Percentiles rank a stretch among this genome's conserved stretches.
Conservation (phyloP, 2,329 filamentous ascomycete genomes). For the Trichoderma aggressivum region DNA sequence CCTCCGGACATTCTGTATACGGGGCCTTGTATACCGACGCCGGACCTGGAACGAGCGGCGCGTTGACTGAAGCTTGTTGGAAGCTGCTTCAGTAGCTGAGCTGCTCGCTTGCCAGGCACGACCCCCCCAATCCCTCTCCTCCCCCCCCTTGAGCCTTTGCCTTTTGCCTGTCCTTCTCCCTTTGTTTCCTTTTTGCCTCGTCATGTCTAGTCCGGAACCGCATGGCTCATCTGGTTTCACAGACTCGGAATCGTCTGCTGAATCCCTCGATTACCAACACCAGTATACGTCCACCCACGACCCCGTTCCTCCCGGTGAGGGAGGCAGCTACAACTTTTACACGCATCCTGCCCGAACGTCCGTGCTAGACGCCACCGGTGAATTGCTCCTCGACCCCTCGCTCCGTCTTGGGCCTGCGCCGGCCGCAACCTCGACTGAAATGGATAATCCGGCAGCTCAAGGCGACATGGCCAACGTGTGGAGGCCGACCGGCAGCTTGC, state of each 20-base stretch:
- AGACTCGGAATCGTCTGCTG: conserved; percentile 26
- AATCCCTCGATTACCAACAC: conserved; percentile 16
- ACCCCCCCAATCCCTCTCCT: not conserved
- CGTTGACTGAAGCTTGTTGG: conserved; percentile 22
- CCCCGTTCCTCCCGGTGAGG: conserved; percentile 34
- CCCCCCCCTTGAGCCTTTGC: not conserved
- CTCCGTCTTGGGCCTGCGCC: conserved; percentile 11
- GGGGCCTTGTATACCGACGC: not conserved
- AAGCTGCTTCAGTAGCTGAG: conserved; percentile 24
- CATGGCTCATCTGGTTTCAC: conserved; percentile 27
- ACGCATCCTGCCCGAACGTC: conserved; percentile 34
- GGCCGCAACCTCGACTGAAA: conserved; percentile 23
- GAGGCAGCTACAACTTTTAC: conserved; percentile 45
- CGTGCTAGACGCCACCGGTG: conserved; percentile 49
- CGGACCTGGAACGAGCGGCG: conserved; percentile 22
- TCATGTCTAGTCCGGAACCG: conserved; percentile 24
- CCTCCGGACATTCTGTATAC: not conserved
- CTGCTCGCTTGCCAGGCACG: conserved; percentile 22
- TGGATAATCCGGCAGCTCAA: conserved; percentile 32
- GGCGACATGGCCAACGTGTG: conserved; percentile 27
- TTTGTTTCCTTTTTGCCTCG: not conserved
- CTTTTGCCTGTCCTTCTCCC: not conserved
- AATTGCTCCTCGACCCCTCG: conserved; percentile 26
- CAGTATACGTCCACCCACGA: conserved; percentile 23
- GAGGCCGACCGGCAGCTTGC: conserved; percentile 32